A percentile compares a stretch with the other conserved stretches of the same genome.
phyloP scores from a whole-genome alignment of 176 grass and related monocot species.

The Tuctoria greenei region DNA sequence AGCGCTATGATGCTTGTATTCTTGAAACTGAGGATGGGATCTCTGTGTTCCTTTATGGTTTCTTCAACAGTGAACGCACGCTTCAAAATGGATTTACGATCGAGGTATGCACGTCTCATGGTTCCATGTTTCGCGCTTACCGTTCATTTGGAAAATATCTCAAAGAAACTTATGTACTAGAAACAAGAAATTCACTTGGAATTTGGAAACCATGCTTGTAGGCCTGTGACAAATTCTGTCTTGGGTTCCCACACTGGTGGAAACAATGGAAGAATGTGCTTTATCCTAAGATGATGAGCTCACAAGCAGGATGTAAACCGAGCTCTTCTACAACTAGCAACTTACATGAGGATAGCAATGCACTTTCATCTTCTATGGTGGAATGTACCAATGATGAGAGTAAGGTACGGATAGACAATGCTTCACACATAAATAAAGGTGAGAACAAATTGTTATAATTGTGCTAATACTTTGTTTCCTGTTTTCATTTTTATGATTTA shows the following conservation, averaged over 20 bases:
- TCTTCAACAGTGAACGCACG: background rate
- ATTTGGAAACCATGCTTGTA: constrained; percentile 35
- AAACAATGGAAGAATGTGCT: constrained; percentile 10
- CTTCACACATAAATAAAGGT: constrained; percentile 2
- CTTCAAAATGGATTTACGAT: constrained; percentile 8
- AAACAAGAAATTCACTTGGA: constrained; percentile 27
- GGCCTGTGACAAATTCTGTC: constrained; percentile 21
- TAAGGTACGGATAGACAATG: background rate
- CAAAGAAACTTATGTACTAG: background rate
- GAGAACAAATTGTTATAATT: background rate
- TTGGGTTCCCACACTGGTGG: constrained; percentile 39
- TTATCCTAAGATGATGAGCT: background rate
- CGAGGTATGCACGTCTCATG: constrained; percentile 25
- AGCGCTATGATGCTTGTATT: background rate
- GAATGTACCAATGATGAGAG: background rate
- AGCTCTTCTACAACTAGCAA: background rate
- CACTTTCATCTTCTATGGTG: background rate
- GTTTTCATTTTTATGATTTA: background rate
- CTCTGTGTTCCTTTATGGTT: background rate
- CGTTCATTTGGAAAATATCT: background rate
- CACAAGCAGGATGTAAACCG: background rate
- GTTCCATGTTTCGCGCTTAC: background rate
- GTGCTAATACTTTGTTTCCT: constrained; percentile 18
- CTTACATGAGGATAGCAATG: background rate
- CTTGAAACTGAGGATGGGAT: constrained; percentile 29